phyloP scores from a whole-genome alignment of 176 grass and related monocot species.

The Phoenix roebelenii region DNA sequence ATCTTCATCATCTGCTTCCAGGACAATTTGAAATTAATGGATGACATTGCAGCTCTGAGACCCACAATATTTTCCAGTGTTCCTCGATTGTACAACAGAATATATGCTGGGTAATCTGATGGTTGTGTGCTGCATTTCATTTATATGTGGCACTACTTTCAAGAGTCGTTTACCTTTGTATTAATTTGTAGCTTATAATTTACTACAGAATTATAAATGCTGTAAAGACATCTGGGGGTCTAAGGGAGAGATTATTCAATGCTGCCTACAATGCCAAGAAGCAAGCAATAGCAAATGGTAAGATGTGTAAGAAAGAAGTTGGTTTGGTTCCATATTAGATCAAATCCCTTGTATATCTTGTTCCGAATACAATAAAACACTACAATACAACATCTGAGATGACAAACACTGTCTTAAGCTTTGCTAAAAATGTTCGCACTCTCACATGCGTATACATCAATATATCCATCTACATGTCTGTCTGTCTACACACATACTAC shows the following conservation, averaged over 20 bases:
- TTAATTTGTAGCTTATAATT: constrained; percentile 13
- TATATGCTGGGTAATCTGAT: constrained; percentile 76
- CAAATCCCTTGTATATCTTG: constrained; percentile 4
- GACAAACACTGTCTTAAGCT: too few relatives aligned
- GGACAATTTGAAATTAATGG: constrained; percentile 99
- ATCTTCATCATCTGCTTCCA: constrained; percentile 19
- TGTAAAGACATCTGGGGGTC: constrained; percentile 72
- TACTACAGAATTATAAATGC: constrained; percentile 65
- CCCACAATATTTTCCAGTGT: constrained; percentile 86
- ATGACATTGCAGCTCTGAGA: constrained; percentile 80
- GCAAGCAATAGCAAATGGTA: constrained; percentile 17
- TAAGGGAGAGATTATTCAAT: constrained; percentile 52
- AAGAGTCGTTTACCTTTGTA: not conserved
- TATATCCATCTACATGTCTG: too few relatives aligned
- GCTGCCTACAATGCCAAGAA: constrained; percentile 17
- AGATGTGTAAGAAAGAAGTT: not conserved
- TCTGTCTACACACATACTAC: too few relatives aligned
- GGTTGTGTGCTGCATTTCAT: too few relatives aligned
- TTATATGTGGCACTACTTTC: constrained; percentile 1
- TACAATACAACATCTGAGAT: not conserved
- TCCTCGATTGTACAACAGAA: constrained; percentile 77
- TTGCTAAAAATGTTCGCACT: too few relatives aligned
- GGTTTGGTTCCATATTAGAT: not conserved
- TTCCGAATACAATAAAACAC: not conserved
- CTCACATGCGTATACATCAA: too few relatives aligned